Base-by-base conservation (phyloP, 768 basidiomycete species). In the Hygrophoropsis aurantiaca region DNA sequence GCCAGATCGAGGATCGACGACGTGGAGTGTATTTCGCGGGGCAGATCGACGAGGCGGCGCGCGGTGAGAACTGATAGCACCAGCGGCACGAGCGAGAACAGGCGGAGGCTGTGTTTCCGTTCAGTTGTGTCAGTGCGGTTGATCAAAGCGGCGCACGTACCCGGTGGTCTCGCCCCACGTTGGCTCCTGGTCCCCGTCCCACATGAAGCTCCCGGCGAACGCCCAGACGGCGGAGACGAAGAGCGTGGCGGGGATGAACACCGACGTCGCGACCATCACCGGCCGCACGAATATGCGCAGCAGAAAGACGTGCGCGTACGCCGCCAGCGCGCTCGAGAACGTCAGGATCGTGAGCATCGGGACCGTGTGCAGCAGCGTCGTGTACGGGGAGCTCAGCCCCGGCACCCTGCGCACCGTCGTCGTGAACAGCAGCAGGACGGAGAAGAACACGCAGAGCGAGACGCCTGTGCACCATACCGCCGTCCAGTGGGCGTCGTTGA, bases 131-230 rank as follows among this genome's bases (percentile, higher is more conserved):
- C 47, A 27, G 8, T n/a, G 40, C 27, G 44, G 49, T 19, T 44
- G 42, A 41, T 45, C 35, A 30, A 16, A 44, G 32, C 15, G 52
- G 37, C 35, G 13, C 11, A 70, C 84, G 67, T 56, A 88, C 87
- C 88, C 88, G 38, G 82, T 74, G 19, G 85, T 87, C 68, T 90
- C 87, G 41, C 87, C 86, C 89, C 88, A 90, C 10, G 87, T 87
- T 30, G 82, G 82, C 47, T 79, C 80, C 34, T 62, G 61, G 45
- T 67, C 60, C n/a, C 58, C 62, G 44, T 75, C 76, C 73, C 77
- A 80, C 70, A 80, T 73, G 54, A 90, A 90, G 59, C 86, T 88
- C 24, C 87, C 89, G 11, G 84, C 72, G 63, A 92, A 91, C 1
- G 89, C 87, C 81, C 89, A 90, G 20, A 90, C 54, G 6, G 87